Evolutionary conservation across 495 filamentous ascomycete genomes (phyloP).

Genomic region (Xylaria nigripes): DNA sequence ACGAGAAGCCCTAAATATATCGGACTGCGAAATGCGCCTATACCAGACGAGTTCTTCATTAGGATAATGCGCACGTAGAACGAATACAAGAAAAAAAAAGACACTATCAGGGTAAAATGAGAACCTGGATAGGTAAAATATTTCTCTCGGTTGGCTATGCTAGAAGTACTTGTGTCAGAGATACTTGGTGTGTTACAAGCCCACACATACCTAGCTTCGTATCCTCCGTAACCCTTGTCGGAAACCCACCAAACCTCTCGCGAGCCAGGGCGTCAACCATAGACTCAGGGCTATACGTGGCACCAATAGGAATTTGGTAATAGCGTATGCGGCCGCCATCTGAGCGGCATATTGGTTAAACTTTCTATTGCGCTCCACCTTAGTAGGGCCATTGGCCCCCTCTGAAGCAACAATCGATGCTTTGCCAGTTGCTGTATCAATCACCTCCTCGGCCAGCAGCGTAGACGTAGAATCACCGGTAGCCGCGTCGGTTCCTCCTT

Average conservation of each 20-base stretch:
- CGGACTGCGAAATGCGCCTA: background rate
- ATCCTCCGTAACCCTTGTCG: conserved; percentile 18
- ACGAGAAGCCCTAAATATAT: conserved; percentile 58
- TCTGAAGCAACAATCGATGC: conserved; percentile 26
- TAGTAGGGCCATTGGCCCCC: conserved; percentile 21
- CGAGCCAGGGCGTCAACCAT: conserved; percentile 94
- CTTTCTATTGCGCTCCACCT: conserved; percentile 21
- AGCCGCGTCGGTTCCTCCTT: background rate
- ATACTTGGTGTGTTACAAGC: background rate
- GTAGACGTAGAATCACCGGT: background rate
- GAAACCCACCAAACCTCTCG: conserved; percentile 52
- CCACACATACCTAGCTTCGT: background rate
- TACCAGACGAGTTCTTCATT: background rate
- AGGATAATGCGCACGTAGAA: background rate
- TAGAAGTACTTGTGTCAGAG: background rate
- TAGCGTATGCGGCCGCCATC: conserved; percentile 79
- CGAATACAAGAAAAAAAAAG: background rate
- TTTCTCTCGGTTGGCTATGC: background rate
- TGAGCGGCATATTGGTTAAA: conserved; percentile 52
- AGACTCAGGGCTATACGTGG: conserved; percentile 65
- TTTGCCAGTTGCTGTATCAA: conserved; percentile 10
- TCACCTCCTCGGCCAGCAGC: background rate
- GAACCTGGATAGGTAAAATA: background rate
- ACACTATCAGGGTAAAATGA: background rate
- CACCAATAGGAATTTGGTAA: conserved; percentile 78